These are phyloP conservation scores for Sporisorium sorghi DNA, from an alignment of 1,284 basidiomycete species.

Conservation along the genomic window DNA sequence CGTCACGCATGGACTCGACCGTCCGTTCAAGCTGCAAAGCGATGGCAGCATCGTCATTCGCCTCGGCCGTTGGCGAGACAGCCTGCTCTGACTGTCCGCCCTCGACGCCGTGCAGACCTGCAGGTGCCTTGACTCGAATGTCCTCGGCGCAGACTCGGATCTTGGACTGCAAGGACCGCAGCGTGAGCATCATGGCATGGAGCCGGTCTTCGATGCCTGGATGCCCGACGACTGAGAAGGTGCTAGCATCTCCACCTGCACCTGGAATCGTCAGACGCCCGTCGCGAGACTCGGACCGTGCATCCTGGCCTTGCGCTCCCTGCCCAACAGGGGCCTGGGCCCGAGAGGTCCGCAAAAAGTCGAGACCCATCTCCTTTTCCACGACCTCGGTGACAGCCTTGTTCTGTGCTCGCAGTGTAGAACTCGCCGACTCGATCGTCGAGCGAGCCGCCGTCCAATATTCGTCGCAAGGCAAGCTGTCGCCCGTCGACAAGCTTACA, in stretches of 20 bases:
- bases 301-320: conserved; percentile 6
- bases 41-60: conserved; percentile 13
- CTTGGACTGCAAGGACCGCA: conserved; percentile 68
- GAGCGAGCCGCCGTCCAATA: conserved; percentile 33
- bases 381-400: conserved; percentile 13
- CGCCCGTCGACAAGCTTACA: conserved; percentile 22
- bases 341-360: conserved; percentile 6
- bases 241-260: not conserved
- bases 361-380: conserved; percentile 29
- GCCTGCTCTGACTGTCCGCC: not conserved
- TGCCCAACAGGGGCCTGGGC: not conserved
- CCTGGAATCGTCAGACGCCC: conserved; percentile 16
- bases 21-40: conserved; percentile 40
- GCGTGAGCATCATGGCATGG: conserved; percentile 55
- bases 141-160: conserved; percentile 64
- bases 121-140: conserved; percentile 37
- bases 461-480: conserved; percentile 26
- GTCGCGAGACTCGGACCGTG: conserved; percentile 13
- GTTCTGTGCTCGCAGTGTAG: conserved; percentile 6
- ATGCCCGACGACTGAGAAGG: conserved; percentile 22
- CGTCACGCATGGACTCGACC: conserved; percentile 62
- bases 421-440: conserved; percentile 4
- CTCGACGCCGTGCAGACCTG: conserved; percentile 55
- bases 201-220: conserved; percentile 60
- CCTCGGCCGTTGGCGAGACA: not conserved